These are phyloP conservation scores for Talaromyces thailandensis DNA, from an alignment of 495 filamentous ascomycete genomes.

Conservation along the genomic window DNA sequence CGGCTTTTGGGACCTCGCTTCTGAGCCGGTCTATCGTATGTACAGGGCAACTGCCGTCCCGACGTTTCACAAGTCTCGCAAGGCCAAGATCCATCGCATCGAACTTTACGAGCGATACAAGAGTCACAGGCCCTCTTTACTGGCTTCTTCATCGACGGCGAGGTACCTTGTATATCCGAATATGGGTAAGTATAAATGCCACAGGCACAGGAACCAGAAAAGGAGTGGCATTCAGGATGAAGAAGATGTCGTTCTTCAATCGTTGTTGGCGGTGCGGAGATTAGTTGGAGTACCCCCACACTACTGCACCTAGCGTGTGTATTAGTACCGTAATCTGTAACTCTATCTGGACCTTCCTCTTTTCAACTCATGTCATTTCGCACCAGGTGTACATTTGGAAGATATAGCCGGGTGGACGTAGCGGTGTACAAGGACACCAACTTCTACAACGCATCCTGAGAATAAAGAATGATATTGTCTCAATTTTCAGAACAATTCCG, in stretches of 20 bases:
- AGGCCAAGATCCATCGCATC: constrained; percentile 23
- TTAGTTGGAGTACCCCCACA: neutral
- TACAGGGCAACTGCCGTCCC: constrained; percentile 15
- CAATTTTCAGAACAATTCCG: neutral
- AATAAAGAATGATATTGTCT: neutral
- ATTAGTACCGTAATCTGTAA: neutral
- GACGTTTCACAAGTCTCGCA: constrained; percentile 19
- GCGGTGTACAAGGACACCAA: neutral
- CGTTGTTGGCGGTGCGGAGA: neutral
- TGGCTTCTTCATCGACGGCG: constrained; percentile 12
- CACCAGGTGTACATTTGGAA: neutral
- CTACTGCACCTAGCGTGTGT: neutral
- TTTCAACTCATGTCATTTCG: neutral
- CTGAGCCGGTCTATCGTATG: constrained; percentile 20
- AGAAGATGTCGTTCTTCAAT: neutral
- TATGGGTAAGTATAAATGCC: neutral
- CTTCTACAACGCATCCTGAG: neutral
- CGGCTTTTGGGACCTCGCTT: constrained; percentile 22
- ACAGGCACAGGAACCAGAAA: neutral
- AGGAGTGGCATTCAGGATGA: neutral
- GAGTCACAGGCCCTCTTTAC: constrained; percentile 24
- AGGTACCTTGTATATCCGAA: neutral
- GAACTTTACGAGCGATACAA: constrained; percentile 25
- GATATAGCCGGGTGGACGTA: neutral
- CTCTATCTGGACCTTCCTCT: neutral